Conservation (phyloP, 2,329 filamentous ascomycete genomes). For the Neocucurbitaria cava region DNA sequence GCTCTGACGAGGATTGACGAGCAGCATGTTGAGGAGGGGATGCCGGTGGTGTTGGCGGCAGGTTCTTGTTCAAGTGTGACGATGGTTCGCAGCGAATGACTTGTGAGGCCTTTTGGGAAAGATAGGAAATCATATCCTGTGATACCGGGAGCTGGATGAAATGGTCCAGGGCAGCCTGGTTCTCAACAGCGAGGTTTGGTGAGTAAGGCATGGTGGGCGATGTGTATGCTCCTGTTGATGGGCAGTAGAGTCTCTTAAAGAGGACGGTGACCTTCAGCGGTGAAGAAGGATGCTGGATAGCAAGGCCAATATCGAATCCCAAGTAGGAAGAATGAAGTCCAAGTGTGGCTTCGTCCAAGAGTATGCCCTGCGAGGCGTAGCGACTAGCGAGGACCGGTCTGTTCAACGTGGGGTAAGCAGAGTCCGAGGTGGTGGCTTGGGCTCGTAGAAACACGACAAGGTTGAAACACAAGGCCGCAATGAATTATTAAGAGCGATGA, state of each 20-base stretch:
- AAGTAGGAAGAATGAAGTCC: constrained; percentile 20
- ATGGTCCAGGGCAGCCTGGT: constrained; percentile 77
- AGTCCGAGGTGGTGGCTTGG: constrained; percentile 44
- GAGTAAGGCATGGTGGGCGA: constrained; percentile 54
- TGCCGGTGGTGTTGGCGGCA: constrained; percentile 66
- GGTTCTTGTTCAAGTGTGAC: constrained; percentile 51
- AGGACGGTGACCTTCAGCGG: constrained; percentile 14
- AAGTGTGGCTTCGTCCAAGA: constrained; percentile 21
- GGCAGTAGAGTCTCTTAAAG: constrained; percentile 26
- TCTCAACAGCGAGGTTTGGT: constrained; percentile 57
- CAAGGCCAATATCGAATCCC: constrained; percentile 7
- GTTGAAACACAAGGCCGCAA: constrained; percentile 36
- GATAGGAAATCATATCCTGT: constrained; percentile 77
- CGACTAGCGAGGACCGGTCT: constrained; percentile 33
- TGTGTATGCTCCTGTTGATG: constrained; percentile 21
- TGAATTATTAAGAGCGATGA: constrained; percentile 34
- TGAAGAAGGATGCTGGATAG: constrained; percentile 4
- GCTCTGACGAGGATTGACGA: constrained; percentile 56
- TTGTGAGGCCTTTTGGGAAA: constrained; percentile 74
- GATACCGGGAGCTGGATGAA: constrained; percentile 81
- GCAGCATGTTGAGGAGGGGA: constrained; percentile 61
- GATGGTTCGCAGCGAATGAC: constrained; percentile 79
- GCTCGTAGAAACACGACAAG: constrained; percentile 26
- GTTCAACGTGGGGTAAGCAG: constrained; percentile 41
- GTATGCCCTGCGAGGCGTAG: constrained; percentile 41